Evolutionary conservation across 768 basidiomycete species (phyloP), one percentile per base, ranked within the genome.

Genomic region (Coprinopsis strossmayeri): DNA sequence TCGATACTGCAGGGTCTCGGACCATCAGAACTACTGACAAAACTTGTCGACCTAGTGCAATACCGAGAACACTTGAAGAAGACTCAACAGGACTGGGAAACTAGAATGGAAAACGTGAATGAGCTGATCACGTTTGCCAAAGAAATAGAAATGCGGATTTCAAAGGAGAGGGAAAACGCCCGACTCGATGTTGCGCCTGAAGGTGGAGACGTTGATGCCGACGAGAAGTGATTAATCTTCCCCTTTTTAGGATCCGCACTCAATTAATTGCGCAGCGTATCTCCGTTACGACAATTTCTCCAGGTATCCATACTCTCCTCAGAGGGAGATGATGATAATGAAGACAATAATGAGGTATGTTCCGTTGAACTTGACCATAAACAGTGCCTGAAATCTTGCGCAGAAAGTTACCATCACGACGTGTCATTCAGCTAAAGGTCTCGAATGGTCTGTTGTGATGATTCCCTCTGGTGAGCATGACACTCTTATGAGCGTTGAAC

Each of bases 401-500:
- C n/a, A 89, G 85, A 88, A 84, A 75, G 89, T 93, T 5, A 85
- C 82, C 1, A 80, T 93, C 37, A 75, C 84, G 1, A 94, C 91
- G 0, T 90, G 91, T 47, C 91, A 95, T 66, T 79, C 89, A 27
- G 90, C 91, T 0, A 95, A 95, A 62, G 91, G 91, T 0, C 68
- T 93, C 5, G 91, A 95, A 63, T 95, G 91, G 90, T 90, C 91
- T 1, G 85, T 92, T 1, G 89, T 93, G 0, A 82, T 93, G 53
- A 69, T 89, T 17, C 85, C 86, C 20, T 78, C 83, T 12, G 81
- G 84, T 84, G 58, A 52, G 56, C 28, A 35, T 21, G 25, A 15
- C 27, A 9, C 49, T 30, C 12, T 27, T 35, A 15, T 28, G 38
- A 5, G 41, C n/a, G 30, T 20, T 25, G 24, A 17, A 13, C 25